Evolutionary conservation across 169 alveolate genomes (phyloP).

Genomic region (Plasmodium vinckei): DNA sequence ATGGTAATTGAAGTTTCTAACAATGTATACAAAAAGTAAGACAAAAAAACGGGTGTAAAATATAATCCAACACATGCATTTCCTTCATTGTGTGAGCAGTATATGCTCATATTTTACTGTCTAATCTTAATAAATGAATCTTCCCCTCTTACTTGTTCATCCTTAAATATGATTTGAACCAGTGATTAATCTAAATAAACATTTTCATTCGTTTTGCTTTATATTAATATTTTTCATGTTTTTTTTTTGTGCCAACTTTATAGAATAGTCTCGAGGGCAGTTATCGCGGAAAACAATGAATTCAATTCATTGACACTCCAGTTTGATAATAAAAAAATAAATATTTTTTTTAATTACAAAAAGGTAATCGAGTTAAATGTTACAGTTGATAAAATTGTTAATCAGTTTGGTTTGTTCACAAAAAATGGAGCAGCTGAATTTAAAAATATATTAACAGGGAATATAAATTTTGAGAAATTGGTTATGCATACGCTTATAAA

Average conservation of each 20-base stretch:
- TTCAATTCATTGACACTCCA: constrained; percentile 41
- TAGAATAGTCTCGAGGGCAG: constrained; percentile 47
- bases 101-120: neutral
- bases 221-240: too few species aligned
- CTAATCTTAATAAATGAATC: neutral
- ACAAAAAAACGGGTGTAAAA: neutral
- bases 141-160: neutral
- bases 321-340: constrained; percentile 19
- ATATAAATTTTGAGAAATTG: constrained; percentile 23
- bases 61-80: neutral
- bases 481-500: constrained; percentile 12
- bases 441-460: constrained; percentile 59
- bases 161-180: too few species aligned
- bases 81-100: neutral
- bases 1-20: constrained; percentile 9
- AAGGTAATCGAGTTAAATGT: constrained; percentile 35
- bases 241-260: neutral
- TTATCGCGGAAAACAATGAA: constrained; percentile 1
- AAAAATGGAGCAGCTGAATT: constrained; percentile 47
- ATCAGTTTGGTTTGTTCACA: constrained; percentile 40
- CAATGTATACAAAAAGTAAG: constrained; percentile 25
- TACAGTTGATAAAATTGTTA: neutral
- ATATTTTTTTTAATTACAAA: constrained; percentile 57
- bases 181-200: too few species aligned
- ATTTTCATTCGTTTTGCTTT: too few species aligned